These are phyloP conservation scores for Penicillium flavigenum DNA, from an alignment of 495 filamentous ascomycete species.

Conservation along the genomic window DNA sequence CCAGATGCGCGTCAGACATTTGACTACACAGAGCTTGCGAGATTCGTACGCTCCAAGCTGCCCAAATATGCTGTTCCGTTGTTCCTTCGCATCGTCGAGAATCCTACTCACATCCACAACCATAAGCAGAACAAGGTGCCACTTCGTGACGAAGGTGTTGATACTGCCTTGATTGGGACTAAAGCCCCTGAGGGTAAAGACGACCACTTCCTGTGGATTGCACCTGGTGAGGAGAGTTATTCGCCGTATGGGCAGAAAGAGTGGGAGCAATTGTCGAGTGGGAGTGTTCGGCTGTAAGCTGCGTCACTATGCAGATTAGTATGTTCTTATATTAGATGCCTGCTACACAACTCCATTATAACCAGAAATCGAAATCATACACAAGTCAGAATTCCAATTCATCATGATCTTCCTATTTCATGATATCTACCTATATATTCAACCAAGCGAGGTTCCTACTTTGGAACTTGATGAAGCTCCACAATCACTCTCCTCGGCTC, in stretches of 20 bases:
- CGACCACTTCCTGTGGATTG: constrained; percentile 56
- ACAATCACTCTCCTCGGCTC: too few relatives aligned
- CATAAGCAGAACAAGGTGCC: constrained; percentile 83
- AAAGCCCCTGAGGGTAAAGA: constrained; percentile 52
- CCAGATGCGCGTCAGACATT: constrained; percentile 44
- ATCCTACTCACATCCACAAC: constrained; percentile 68
- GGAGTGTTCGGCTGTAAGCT: constrained; percentile 50
- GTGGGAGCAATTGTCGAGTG: constrained; percentile 54
- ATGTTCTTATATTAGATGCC: too few relatives aligned
- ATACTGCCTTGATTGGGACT: constrained; percentile 49
- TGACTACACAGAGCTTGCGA: constrained; percentile 54
- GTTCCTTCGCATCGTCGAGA: constrained; percentile 64
- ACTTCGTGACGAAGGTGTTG: constrained; percentile 68
- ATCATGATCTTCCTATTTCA: too few relatives aligned
- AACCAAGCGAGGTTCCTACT: too few relatives aligned
- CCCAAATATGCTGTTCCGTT: constrained; percentile 76
- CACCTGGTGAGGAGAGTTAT: constrained; percentile 53
- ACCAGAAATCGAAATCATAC: too few relatives aligned
- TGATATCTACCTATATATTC: too few relatives aligned
- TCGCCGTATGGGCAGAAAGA: constrained; percentile 56
- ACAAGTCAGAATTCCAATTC: too few relatives aligned
- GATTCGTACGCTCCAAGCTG: constrained; percentile 54
- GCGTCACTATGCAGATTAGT: neutral
- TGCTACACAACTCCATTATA: too few relatives aligned
- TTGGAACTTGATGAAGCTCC: too few relatives aligned